Percentiles rank a stretch among this genome's conserved stretches.
phyloP scores from a whole-genome alignment of 179 eudicot genomes.

The Beta lomatogona region DNA sequence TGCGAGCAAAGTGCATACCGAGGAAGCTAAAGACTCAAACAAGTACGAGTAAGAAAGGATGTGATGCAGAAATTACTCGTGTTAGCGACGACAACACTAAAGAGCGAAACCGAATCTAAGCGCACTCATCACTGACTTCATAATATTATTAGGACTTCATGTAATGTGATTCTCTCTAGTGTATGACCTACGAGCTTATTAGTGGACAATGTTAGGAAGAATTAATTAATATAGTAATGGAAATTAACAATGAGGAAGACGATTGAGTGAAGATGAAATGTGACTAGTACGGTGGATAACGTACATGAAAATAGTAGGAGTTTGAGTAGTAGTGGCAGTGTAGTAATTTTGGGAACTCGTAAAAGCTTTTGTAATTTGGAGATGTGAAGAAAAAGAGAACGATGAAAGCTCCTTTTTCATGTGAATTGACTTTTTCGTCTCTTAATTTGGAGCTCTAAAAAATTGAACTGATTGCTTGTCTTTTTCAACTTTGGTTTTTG shows the following conservation, averaged over 20 bases:
- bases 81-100: conserved; percentile 15
- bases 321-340: neutral
- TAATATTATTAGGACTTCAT: neutral
- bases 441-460: conserved; percentile 12
- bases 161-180: neutral
- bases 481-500: conserved; percentile 1
- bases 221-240: neutral
- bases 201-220: neutral
- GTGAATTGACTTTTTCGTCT: conserved; percentile 16
- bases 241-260: neutral
- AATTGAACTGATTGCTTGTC: conserved; percentile 5
- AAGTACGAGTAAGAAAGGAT: conserved; percentile 21
- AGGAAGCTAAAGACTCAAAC: conserved; percentile 42
- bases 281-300: conserved; percentile 17
- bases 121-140: neutral
- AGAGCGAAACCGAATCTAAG: neutral
- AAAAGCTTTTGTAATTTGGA: neutral
- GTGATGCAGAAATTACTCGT: neutral
- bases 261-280: conserved; percentile 2
- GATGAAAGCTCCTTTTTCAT: conserved; percentile 9
- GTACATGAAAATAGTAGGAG: conserved; percentile 2
- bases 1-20: conserved; percentile 50
- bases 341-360: conserved; percentile 16
- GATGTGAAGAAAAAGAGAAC: conserved; percentile 12
- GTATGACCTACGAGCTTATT: conserved; percentile 3